These are phyloP conservation scores for Dipteronia dyeriana DNA, from an alignment of 345 rosid species.

Conservation along the genomic window DNA sequence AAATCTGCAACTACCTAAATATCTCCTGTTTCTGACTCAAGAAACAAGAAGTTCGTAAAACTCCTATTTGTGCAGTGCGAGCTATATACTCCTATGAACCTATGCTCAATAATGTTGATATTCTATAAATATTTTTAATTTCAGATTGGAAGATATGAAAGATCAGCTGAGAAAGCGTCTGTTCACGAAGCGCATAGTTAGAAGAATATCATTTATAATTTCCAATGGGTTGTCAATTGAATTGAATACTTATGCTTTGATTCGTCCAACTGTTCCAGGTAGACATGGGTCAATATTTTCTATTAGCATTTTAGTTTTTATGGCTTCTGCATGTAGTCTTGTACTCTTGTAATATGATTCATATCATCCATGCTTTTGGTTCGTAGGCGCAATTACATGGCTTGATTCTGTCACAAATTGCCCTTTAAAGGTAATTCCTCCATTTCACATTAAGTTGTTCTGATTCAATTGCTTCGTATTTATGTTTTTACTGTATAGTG, in stretches of 20 bases:
- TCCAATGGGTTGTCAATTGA: conserved; percentile 68
- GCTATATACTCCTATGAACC: background rate
- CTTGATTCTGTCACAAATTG: conserved; percentile 91
- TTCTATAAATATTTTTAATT: conserved; percentile 21
- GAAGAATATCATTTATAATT: conserved; percentile 58
- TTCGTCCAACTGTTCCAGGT: conserved; percentile 86
- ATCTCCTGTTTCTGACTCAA: background rate
- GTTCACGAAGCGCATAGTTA: conserved; percentile 76
- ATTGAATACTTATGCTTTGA: conserved; percentile 78
- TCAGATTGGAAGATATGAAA: conserved; percentile 89
- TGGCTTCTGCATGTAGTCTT: conserved; percentile 13
- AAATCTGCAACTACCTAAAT: background rate
- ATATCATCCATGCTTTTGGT: conserved; percentile 17
- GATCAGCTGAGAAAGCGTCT: conserved; percentile 84
- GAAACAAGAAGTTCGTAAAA: background rate
- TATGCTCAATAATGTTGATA: background rate
- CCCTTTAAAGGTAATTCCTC: conserved; percentile 70
- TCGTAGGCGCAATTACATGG: conserved; percentile 74
- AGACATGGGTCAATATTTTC: conserved; percentile 6
- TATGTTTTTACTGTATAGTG: background rate
- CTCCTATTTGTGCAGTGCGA: background rate
- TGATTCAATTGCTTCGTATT: background rate
- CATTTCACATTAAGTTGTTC: conserved; percentile 7
- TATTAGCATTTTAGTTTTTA: background rate
- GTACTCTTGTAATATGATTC: conserved; percentile 4